Conservation (phyloP, 352 stramenopile genomes). For the Phytophthora chlamydospora region DNA sequence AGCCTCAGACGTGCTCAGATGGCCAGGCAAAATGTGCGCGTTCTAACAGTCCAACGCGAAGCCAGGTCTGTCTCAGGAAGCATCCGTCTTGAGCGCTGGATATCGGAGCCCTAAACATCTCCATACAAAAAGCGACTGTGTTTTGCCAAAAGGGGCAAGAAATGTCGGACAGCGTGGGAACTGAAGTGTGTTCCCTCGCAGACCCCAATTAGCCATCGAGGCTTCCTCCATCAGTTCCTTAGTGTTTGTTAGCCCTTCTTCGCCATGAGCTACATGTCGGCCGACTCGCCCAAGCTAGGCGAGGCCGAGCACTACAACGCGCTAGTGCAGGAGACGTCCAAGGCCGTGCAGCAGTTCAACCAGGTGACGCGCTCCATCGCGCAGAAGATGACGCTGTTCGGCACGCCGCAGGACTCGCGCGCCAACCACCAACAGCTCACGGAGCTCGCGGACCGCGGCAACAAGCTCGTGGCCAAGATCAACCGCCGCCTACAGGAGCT, state of each 20-base stretch:
- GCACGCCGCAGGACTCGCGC: conserved; percentile 59
- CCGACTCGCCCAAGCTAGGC: conserved; percentile 54
- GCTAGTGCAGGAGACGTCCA: conserved; percentile 63
- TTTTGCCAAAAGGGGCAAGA: too few species aligned
- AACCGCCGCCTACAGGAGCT: conserved; percentile 62
- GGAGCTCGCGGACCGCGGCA: conserved; percentile 63
- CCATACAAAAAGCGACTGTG: conserved; percentile 13
- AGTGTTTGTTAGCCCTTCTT: neutral
- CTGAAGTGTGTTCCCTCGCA: conserved; percentile 4
- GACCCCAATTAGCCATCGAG: conserved; percentile 19
- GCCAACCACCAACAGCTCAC: conserved; percentile 69
- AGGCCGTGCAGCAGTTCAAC: conserved; percentile 66
- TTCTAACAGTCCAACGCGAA: conserved; percentile 7
- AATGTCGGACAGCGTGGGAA: too few species aligned
- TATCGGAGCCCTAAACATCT: conserved; percentile 5
- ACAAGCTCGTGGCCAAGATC: conserved; percentile 65
- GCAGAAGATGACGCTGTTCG: conserved; percentile 72
- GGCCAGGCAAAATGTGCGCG: neutral
- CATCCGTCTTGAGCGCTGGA: conserved; percentile 18
- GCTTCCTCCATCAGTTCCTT: neutral
- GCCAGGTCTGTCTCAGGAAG: conserved; percentile 20
- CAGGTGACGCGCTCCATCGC: conserved; percentile 59
- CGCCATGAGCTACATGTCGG: conserved; percentile 55
- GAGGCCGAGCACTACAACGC: conserved; percentile 59
- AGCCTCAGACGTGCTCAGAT: conserved; percentile 3